Percentiles rank a stretch among this genome's conserved stretches.
Evolutionary conservation across 1,284 basidiomycete species (phyloP).

Genomic region (Taiwanofungus camphoratus): DNA sequence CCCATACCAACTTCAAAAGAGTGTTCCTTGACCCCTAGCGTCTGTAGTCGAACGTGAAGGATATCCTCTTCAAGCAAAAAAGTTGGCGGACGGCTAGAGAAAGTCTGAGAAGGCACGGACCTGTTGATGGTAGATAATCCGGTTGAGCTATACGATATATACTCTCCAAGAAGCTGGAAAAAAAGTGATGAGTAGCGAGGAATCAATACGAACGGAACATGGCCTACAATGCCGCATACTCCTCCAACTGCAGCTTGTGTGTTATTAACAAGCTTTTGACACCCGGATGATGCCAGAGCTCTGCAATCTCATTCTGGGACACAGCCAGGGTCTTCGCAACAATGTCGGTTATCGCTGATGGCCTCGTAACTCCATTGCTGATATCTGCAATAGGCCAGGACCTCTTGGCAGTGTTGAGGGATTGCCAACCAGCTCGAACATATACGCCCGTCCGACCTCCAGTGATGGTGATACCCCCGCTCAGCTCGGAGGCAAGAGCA

Average conservation of each 20-base stretch:
- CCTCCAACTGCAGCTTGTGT: slow-evolving; percentile 62
- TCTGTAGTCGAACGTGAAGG: slow-evolving; percentile 71
- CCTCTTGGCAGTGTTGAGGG: slow-evolving; percentile 42
- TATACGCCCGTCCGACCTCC: slow-evolving; percentile 58
- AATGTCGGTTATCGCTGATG: slow-evolving; percentile 39
- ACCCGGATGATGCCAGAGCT: slow-evolving; percentile 64
- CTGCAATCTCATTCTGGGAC: slow-evolving; percentile 44
- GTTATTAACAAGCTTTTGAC: slow-evolving; percentile 50
- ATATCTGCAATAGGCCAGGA: slow-evolving; percentile 34
- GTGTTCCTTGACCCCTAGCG: slow-evolving; percentile 72
- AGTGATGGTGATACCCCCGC: slow-evolving; percentile 51
- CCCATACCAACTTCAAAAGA: slow-evolving; percentile 61
- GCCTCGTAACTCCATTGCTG: slow-evolving; percentile 26
- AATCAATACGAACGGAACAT: not conserved
- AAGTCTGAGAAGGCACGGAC: slow-evolving; percentile 30
- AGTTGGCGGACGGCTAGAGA: no score
- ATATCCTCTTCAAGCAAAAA: slow-evolving; percentile 46
- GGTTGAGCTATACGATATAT: slow-evolving; percentile 59
- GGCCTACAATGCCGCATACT: slow-evolving; percentile 70
- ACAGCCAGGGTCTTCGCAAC: slow-evolving; percentile 49
- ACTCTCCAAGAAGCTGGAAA: slow-evolving; percentile 57
- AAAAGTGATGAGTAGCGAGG: slow-evolving; percentile 1
- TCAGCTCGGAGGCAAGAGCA: slow-evolving; percentile 60
- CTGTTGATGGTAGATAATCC: slow-evolving; percentile 65
- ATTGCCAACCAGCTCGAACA: slow-evolving; percentile 65